Percentiles rank a stretch among this genome's conserved stretches.
phyloP scores from a whole-genome alignment of 164 flowering plant genomes.

The Sextonia rubra region DNA sequence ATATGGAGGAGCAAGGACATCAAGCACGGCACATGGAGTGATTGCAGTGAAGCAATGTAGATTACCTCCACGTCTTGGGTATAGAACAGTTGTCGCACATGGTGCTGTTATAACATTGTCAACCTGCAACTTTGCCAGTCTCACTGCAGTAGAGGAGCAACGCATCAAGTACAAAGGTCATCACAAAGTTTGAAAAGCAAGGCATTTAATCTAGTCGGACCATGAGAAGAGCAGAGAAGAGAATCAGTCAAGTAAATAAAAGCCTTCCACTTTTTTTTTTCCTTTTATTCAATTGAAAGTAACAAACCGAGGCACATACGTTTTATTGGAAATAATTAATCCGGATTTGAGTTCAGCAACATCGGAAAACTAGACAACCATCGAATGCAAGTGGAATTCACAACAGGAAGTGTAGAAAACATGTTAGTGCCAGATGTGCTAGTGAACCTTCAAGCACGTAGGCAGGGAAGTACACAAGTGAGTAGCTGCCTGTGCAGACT shows the following conservation, averaged over 20 bases:
- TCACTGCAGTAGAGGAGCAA: conserved; percentile 39
- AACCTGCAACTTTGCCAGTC: conserved; percentile 71
- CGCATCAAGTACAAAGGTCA: not conserved
- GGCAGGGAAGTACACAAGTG: too few species aligned
- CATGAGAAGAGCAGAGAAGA: not conserved
- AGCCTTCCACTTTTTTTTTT: too few species aligned
- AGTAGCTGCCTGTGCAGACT: too few species aligned
- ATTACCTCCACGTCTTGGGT: conserved; percentile 80
- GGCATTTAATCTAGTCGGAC: not conserved
- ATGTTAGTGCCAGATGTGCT: too few species aligned
- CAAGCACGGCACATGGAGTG: conserved; percentile 91
- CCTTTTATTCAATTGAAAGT: not conserved
- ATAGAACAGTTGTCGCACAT: conserved; percentile 58
- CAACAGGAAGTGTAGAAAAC: too few species aligned
- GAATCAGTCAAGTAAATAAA: not conserved
- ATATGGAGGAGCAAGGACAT: conserved; percentile 89
- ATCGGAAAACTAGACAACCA: not conserved
- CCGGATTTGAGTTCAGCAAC: not conserved
- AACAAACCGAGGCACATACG: not conserved
- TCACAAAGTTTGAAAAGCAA: not conserved
- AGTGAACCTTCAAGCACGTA: too few species aligned
- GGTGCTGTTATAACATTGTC: conserved; percentile 73
- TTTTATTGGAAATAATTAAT: too few species aligned
- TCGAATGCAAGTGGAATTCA: not conserved
- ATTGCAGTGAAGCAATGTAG: conserved; percentile 90